Evolutionary conservation across 768 basidiomycete species (phyloP).

Genomic region (Kwoniella pini): DNA sequence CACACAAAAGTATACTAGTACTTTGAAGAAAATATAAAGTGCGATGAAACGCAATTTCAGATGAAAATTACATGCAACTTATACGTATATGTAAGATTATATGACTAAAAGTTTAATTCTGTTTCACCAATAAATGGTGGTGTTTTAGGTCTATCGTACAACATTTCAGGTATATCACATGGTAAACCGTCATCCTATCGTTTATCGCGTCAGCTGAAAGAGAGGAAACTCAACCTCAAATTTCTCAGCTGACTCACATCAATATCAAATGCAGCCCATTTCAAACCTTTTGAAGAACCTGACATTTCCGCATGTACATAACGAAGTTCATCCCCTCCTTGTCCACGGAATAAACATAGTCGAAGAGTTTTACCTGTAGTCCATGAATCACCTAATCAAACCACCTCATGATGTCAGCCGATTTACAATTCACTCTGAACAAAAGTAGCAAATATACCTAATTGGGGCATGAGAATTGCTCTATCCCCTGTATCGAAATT

Average conservation of each 20-base stretch:
- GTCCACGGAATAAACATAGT: conserved; percentile 46
- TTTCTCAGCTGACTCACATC: conserved; percentile 39
- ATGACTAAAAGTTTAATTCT: background rate
- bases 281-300: conserved; percentile 19
- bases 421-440: too few relatives aligned
- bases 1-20: too few relatives aligned
- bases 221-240: background rate
- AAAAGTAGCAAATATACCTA: conserved; percentile 40
- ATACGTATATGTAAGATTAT: too few relatives aligned
- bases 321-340: conserved; percentile 36
- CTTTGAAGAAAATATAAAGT: too few relatives aligned
- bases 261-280: conserved; percentile 50
- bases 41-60: too few relatives aligned
- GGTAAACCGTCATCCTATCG: conserved; percentile 34
- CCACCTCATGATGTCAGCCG: background rate
- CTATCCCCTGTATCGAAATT: conserved; percentile 52
- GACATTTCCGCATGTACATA: conserved; percentile 37
- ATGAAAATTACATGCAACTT: too few relatives aligned
- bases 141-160: background rate
- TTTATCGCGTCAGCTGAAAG: background rate
- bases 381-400: conserved; percentile 51
- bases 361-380: conserved; percentile 43
- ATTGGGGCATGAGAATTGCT: conserved; percentile 52
- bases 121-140: background rate
- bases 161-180: conserved; percentile 28